Conservation (phyloP, 1,139 yeast genomes). For the Suzukiozyma palmioleophila region DNA sequence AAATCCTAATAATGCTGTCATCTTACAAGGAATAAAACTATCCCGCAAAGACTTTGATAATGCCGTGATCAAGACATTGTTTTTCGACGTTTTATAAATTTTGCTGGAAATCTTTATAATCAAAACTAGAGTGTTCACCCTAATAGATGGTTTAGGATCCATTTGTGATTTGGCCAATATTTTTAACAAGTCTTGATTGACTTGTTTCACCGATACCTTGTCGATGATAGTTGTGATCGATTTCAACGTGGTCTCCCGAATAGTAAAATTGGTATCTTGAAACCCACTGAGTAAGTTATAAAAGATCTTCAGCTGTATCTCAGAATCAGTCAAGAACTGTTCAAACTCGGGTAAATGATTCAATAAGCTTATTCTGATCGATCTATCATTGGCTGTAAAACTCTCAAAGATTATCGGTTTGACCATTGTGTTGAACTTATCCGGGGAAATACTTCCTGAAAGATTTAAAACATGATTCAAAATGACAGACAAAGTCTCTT, state of each 20-base stretch:
- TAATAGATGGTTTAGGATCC: slow-evolving; percentile 76
- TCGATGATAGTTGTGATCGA: slow-evolving; percentile 62
- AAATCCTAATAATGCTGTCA: slow-evolving; percentile 77
- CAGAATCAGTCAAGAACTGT: slow-evolving; percentile 49
- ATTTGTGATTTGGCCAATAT: slow-evolving; percentile 83
- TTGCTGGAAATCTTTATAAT: slow-evolving; percentile 66
- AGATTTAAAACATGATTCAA: slow-evolving; percentile 46
- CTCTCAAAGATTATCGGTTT: slow-evolving; percentile 64
- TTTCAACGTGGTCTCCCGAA: slow-evolving; percentile 77
- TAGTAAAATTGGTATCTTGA: slow-evolving; percentile 74
- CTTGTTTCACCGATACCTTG: slow-evolving; percentile 70
- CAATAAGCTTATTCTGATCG: slow-evolving; percentile 66
- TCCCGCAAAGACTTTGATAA: slow-evolving; percentile 81
- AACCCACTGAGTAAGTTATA: slow-evolving; percentile 71
- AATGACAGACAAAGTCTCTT: slow-evolving; percentile 38
- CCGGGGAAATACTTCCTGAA: slow-evolving; percentile 33
- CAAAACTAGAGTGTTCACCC: slow-evolving; percentile 80
- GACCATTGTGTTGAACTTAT: slow-evolving; percentile 41
- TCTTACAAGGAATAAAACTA: slow-evolving; percentile 69
- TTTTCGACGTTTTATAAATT: slow-evolving; percentile 55
- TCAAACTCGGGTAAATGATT: slow-evolving; percentile 58
- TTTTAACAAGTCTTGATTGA: slow-evolving; percentile 81
- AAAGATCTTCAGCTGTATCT: slow-evolving; percentile 68
- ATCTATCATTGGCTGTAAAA: slow-evolving; percentile 68
- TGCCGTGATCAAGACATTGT: slow-evolving; percentile 81